Base-by-base conservation (phyloP, 352 stramenopile genomes). In the Globisporangium radiosum region DNA sequence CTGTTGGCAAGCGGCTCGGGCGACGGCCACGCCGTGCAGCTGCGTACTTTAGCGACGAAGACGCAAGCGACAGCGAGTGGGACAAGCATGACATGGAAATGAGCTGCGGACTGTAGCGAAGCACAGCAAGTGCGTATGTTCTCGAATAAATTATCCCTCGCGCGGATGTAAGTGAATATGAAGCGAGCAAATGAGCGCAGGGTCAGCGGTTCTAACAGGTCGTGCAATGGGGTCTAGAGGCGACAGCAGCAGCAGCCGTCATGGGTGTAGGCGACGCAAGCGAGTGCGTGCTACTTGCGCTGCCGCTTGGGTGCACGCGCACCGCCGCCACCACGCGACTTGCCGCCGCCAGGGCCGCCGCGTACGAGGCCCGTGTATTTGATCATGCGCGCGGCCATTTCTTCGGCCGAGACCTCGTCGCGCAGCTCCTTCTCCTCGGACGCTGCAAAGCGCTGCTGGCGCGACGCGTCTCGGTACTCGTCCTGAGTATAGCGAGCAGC, bases 31-130 rank as follows among this genome's bases (percentile, higher is more conserved):
- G 69, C 8, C 81, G 78, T 47, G 44, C 70, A 25, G 75, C 49
- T 33, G 71, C 64, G 33, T 92, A 92, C 64, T 92, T 92, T 42
- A 92, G 82, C 44, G 82, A 92, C 57, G 82, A 92, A 55, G 82
- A 87, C 38, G 78, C 76, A 8, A 90, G 78, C 56, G 82, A 88
- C 48, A 68, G 72, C 4, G 77, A 84, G 17, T 19, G 17, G 17
- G 17, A 19, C 17, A 19, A 19, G 17, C 17, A 19, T 19, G 17
- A 19, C 17, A 19, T 19, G 17, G 17, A 19, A 19, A 19, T 19
- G 17, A 19, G 17, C 17, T 19, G 17, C 17, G 17, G 17, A 19
- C 17, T 19, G 17, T 19, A 19, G 17, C 17, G 17, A 19, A 51
- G 3, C 47, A 37, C 40, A 44, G 40, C 10, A 44, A 0, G 17